Conservation (phyloP, 106 monocot species). For the Dendrobium officinale region DNA sequence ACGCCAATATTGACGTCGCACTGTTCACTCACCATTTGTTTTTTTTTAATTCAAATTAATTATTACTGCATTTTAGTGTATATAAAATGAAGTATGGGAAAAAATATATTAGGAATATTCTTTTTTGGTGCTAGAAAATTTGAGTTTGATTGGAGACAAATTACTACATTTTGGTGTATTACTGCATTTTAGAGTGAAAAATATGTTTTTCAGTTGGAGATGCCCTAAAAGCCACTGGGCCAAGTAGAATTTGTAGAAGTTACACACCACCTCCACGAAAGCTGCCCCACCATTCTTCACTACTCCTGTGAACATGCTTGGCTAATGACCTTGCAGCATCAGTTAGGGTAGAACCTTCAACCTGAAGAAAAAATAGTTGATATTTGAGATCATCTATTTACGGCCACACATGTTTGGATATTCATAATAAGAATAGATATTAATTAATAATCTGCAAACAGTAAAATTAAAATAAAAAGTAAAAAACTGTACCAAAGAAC, state of each 20-base stretch:
- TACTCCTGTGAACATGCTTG: slow-evolving; percentile 76
- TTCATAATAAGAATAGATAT: not conserved
- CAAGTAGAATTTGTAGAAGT: not conserved
- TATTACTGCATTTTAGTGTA: too few species aligned
- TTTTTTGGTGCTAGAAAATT: too few species aligned
- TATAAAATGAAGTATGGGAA: too few species aligned
- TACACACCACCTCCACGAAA: slow-evolving; percentile 60
- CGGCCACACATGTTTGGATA: not conserved
- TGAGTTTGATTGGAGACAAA: too few species aligned
- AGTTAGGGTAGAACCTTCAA: slow-evolving; percentile 60
- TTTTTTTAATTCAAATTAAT: too few species aligned
- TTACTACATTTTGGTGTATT: too few species aligned
- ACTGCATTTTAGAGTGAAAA: too few species aligned
- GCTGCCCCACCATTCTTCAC: slow-evolving; percentile 76
- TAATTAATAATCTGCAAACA: not conserved
- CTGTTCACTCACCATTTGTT: too few species aligned
- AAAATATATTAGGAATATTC: too few species aligned
- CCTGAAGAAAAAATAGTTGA: slow-evolving; percentile 28
- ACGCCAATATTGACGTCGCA: too few species aligned
- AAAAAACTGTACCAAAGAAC: not conserved
- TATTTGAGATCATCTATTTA: not conserved
- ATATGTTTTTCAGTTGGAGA: too few species aligned
- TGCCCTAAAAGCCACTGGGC: not conserved
- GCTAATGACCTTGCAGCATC: slow-evolving; percentile 82
- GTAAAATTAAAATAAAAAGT: slow-evolving; percentile 6